Conservation (phyloP, 257 asterid species). For the Salvia rosmarinus region DNA sequence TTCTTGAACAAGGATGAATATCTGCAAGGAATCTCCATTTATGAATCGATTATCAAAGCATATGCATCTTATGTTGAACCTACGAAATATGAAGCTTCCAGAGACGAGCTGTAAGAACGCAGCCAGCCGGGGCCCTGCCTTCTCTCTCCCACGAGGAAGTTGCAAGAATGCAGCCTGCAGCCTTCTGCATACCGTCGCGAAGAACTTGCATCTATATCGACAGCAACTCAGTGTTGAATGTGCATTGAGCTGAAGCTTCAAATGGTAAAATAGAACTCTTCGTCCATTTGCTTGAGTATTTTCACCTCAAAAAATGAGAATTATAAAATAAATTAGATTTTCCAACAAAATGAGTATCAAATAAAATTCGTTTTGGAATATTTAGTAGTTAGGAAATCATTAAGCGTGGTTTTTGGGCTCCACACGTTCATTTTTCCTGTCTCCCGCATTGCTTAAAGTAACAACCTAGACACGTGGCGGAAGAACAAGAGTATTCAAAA, state of each 20-base stretch:
- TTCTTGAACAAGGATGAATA: slow-evolving; percentile 90
- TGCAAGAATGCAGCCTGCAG: slow-evolving; percentile 13
- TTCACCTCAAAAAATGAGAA: no score
- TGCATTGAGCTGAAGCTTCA: not conserved
- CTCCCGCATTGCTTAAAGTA: not conserved
- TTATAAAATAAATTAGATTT: no score
- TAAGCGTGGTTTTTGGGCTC: slow-evolving; percentile 16
- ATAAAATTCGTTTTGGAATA: not conserved
- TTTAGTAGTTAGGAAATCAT: slow-evolving; percentile 3
- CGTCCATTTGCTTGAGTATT: no score
- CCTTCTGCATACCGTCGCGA: not conserved
- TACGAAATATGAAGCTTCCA: slow-evolving; percentile 49
- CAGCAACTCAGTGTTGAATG: slow-evolving; percentile 17
- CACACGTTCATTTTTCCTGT: not conserved
- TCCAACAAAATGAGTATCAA: no score
- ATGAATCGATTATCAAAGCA: slow-evolving; percentile 73
- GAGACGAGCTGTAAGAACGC: slow-evolving; percentile 62
- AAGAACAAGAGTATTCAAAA: not conserved
- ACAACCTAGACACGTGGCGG: not conserved
- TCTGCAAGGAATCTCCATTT: slow-evolving; percentile 72
- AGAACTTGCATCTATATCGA: slow-evolving; percentile 2
- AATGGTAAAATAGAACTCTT: not conserved
- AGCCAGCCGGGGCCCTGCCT: not conserved
- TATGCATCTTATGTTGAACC: slow-evolving; percentile 63
- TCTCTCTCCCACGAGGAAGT: slow-evolving; percentile 1